These are phyloP conservation scores for Psilocybe tampanensis DNA, from an alignment of 768 basidiomycete species.

Conservation along the genomic window DNA sequence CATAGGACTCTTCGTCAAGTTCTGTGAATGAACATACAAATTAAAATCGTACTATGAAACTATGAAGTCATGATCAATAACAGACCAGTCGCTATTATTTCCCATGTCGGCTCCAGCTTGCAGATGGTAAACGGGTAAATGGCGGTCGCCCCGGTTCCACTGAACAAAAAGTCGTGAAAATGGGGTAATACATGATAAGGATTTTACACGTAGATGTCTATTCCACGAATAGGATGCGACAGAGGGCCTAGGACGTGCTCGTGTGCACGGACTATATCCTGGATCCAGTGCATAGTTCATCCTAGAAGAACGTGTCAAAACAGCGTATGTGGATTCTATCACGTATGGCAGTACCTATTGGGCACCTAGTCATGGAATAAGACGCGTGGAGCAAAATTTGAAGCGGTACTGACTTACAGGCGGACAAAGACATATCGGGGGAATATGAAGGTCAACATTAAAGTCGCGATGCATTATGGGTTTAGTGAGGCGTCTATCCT, in stretches of 20 bases:
- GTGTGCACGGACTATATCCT: conserved; percentile 59
- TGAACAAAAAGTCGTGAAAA: conserved; percentile 26
- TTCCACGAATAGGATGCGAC: conserved; percentile 40
- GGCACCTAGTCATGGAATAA: conserved; percentile 53
- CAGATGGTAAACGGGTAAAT: conserved; percentile 86
- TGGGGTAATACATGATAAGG: not conserved
- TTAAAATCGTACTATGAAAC: too few relatives aligned
- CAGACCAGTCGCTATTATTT: conserved; percentile 70
- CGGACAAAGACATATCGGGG: conserved; percentile 79
- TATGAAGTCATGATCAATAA: too few relatives aligned
- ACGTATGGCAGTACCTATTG: conserved; percentile 52
- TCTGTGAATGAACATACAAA: conserved; percentile 63
- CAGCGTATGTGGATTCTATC: not conserved
- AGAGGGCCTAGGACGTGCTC: conserved; percentile 9
- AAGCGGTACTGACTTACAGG: conserved; percentile 56
- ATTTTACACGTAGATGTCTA: conserved; percentile 67
- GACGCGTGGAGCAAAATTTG: too few relatives aligned
- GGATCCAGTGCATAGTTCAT: conserved; percentile 87
- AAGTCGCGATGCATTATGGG: conserved; percentile 81
- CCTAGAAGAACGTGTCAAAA: conserved; percentile 36
- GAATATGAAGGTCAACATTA: conserved; percentile 58
- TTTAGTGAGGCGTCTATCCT: conserved; percentile 70
- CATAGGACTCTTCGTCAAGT: conserved; percentile 64
- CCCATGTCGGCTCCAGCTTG: conserved; percentile 52
- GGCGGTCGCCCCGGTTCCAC: conserved; percentile 89